phyloP scores from a whole-genome alignment of 768 basidiomycete species.

The Tephrocybe rancida region DNA sequence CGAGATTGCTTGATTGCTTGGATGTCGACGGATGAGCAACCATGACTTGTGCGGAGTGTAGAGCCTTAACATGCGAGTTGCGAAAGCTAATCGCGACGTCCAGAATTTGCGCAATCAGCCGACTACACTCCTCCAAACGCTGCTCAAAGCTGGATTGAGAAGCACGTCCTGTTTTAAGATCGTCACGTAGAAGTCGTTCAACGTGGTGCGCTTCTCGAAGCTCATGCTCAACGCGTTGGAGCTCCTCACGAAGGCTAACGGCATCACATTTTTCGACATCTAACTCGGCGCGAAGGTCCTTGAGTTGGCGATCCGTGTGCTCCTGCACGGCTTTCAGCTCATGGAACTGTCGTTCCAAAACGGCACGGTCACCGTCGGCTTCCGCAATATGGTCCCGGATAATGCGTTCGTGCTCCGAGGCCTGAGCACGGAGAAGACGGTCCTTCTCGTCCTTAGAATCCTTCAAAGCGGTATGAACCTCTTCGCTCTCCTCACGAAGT shows the following conservation, averaged over 20 bases:
- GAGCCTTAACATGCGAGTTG: constrained; percentile 73
- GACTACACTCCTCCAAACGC: constrained; percentile 61
- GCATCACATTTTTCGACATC: constrained; percentile 72
- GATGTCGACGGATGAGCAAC: constrained; percentile 50
- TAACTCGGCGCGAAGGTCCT: constrained; percentile 59
- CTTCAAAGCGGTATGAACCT: constrained; percentile 66
- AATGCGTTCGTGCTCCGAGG: constrained; percentile 61
- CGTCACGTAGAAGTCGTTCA: constrained; percentile 73
- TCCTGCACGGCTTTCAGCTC: constrained; percentile 70
- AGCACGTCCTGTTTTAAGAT: constrained; percentile 67
- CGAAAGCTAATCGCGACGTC: constrained; percentile 81
- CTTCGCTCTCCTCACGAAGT: constrained; percentile 71
- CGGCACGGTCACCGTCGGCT: constrained; percentile 91
- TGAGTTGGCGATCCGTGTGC: constrained; percentile 60
- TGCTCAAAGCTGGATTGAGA: constrained; percentile 73
- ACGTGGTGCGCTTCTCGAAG: constrained; percentile 66
- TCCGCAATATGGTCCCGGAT: constrained; percentile 91
- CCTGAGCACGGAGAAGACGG: constrained; percentile 68
- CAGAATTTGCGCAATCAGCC: constrained; percentile 80
- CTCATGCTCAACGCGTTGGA: constrained; percentile 71
- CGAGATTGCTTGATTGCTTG: constrained; percentile 46
- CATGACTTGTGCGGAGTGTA: constrained; percentile 63
- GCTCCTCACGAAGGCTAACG: constrained; percentile 69
- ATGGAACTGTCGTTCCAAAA: constrained; percentile 85
- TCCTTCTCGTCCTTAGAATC: constrained; percentile 82